Evolutionary conservation across 108 stramenopile species (phyloP), one percentile per base, ranked within the genome.

Genomic region (Pseudonitzschia multiseries): DNA sequence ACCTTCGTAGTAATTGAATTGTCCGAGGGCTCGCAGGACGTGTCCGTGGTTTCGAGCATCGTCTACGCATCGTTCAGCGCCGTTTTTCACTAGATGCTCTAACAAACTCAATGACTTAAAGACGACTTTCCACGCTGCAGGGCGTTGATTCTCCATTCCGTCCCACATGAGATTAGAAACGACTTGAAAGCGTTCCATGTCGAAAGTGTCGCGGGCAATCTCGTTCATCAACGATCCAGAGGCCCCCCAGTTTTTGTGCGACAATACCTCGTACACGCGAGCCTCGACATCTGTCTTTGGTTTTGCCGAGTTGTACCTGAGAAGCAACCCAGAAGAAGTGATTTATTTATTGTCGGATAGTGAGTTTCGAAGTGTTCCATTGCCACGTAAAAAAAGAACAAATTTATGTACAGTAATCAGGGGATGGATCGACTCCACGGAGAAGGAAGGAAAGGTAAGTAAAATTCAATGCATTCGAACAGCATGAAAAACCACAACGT

Each of bases 241-340:
- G 17, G 97, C 86, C 4, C 98, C 98, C 97, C 97, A 99, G 77
- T 99, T 99, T 79, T 99, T 98, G 81, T 97, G 96, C 20, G 96
- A 97, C 42, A 99, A 83, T 10, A 95, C 97, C 72, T 98, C 98
- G 86, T 97, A 96, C 41, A 99, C 94, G 28, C 93, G 87, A 50
- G 90, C 89, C 79, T 99, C 98, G 29, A 94, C 93, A 40, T 98
- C 97, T 21, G 87, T 93, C 70, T 94, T 96, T 48, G 97, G 94
- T 68, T 93, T 95, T 18, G 82, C 89, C 71, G 94, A 93, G 71
- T 98, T 98, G 81, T 94, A 87, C 41, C 94, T 94, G 0, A 48
- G 12, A 14, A 2, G 46, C 46, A 1, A 18, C 13, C 46, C 17
- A 48, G n/a, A n/a, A n/a, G n/a, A 48, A 48, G 36, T 36, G 4